Conservation (phyloP, 768 basidiomycete species). For the Chlorophyllum brunneum region DNA sequence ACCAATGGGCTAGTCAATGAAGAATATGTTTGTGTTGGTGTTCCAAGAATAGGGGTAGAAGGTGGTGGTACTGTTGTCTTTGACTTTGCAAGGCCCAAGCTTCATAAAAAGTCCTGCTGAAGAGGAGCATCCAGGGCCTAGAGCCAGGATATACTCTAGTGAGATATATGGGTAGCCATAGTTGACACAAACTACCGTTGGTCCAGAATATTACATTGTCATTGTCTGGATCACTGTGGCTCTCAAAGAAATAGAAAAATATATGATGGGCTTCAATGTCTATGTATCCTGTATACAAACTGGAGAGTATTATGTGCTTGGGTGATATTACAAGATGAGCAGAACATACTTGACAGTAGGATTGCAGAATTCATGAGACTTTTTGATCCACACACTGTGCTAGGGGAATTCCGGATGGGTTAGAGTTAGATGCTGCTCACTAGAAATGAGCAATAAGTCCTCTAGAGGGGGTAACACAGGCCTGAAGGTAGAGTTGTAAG, state of each 20-base stretch:
- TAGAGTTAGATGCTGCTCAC: slow-evolving; percentile 31
- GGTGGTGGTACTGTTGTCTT: slow-evolving; percentile 43
- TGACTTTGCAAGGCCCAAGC: slow-evolving; percentile 64
- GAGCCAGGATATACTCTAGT: no score
- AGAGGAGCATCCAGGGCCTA: slow-evolving; percentile 39
- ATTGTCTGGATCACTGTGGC: slow-evolving; percentile 52
- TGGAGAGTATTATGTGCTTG: slow-evolving; percentile 16
- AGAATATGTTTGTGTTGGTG: slow-evolving; percentile 60
- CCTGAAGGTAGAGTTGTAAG: no score
- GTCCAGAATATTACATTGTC: slow-evolving; percentile 62
- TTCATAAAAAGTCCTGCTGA: slow-evolving; percentile 15
- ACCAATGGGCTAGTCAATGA: slow-evolving; percentile 59
- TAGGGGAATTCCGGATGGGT: slow-evolving; percentile 49
- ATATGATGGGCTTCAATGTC: slow-evolving; percentile 59
- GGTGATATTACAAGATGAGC: neutral
- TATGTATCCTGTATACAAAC: slow-evolving; percentile 63
- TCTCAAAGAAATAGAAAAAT: slow-evolving; percentile 80
- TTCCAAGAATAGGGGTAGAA: slow-evolving; percentile 68
- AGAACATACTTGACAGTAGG: slow-evolving; percentile 44
- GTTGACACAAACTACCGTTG: slow-evolving; percentile 40
- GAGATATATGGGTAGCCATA: no score
- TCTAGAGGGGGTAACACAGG: slow-evolving; percentile 34
- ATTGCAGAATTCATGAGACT: slow-evolving; percentile 50
- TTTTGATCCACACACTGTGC: slow-evolving; percentile 54
- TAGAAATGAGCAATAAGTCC: slow-evolving; percentile 29